A percentile compares a stretch with the other conserved stretches of the same genome.
Evolutionary conservation across 768 basidiomycete species (phyloP).

Genomic region (Calvatia gigantea): DNA sequence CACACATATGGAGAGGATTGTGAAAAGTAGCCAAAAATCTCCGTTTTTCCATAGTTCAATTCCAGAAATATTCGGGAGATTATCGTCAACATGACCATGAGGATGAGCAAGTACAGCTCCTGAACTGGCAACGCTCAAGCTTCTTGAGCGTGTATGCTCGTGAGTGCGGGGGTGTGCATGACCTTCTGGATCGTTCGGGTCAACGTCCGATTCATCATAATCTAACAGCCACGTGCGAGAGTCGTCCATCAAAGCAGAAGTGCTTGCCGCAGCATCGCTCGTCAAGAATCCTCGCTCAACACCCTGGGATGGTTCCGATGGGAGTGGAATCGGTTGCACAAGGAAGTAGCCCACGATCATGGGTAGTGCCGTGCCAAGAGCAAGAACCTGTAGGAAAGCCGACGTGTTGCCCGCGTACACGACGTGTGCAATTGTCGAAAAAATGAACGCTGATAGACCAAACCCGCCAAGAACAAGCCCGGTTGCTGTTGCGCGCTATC

Average conservation of each 20-base stretch:
- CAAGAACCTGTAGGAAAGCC: conserved; percentile 70
- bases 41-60: conserved; percentile 41
- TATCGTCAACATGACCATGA: conserved; percentile 17
- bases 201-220: conserved; percentile 15
- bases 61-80: conserved; percentile 50
- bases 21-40: conserved; percentile 67
- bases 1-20: conserved; percentile 58
- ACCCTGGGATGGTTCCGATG: conserved; percentile 27
- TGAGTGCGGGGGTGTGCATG: background rate
- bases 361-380: conserved; percentile 73
- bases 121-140: conserved; percentile 2
- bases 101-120: conserved; percentile 16
- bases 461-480: conserved; percentile 83
- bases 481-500: conserved; percentile 72
- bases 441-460: conserved; percentile 89
- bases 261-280: conserved; percentile 10
- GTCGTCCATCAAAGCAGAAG: conserved; percentile 11
- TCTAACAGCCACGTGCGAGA: conserved; percentile 16
- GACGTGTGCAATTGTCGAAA: conserved; percentile 70
- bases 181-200: background rate
- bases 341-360: conserved; percentile 78
- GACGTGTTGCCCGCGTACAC: conserved; percentile 78
- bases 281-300: conserved; percentile 13
- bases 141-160: background rate
- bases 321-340: conserved; percentile 65